Evolutionary conservation across 2,329 filamentous ascomycete species (phyloP).

Genomic region (Paramyrothecium sp.): DNA sequence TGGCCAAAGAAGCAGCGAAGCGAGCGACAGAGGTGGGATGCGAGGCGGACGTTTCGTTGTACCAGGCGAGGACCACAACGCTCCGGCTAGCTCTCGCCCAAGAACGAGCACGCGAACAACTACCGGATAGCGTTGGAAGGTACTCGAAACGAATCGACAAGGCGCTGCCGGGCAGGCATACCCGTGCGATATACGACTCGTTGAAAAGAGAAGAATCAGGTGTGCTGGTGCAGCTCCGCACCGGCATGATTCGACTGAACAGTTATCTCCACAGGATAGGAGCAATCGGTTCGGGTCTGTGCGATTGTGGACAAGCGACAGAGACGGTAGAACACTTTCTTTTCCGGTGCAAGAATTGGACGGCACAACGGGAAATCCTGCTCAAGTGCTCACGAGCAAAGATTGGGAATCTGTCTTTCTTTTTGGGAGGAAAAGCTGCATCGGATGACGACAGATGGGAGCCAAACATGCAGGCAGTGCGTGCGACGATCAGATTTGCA

Average conservation of each 20-base stretch:
- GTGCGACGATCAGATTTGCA: conserved; percentile 25
- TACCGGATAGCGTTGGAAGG: conserved; percentile 5
- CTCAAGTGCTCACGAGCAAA: conserved; percentile 8
- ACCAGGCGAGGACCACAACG: conserved; percentile 2
- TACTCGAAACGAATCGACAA: conserved; percentile 8
- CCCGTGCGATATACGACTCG: conserved; percentile 1
- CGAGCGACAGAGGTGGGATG: conserved; percentile 1
- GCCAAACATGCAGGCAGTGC: conserved; percentile 24
- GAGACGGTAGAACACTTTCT: conserved; percentile 14
- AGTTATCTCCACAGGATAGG: conserved; percentile 8
- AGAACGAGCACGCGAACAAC: not conserved
- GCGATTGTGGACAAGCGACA: conserved; percentile 11
- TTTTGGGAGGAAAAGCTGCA: conserved; percentile 17
- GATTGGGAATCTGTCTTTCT: conserved; percentile 13
- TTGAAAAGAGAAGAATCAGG: conserved; percentile 2
- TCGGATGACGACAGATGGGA: conserved; percentile 19
- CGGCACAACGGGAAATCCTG: conserved; percentile 8
- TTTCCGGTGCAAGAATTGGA: conserved; percentile 11
- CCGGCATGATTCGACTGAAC: conserved; percentile 5
- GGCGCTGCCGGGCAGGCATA: conserved; percentile 8
- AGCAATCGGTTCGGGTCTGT: conserved; percentile 8
- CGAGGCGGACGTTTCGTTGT: not conserved
- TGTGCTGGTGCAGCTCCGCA: conserved; percentile 6
- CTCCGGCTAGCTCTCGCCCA: not conserved
- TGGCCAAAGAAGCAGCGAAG: conserved; percentile 1